Base-by-base conservation (phyloP, 768 basidiomycete species). In the Lactifluus volemus region DNA sequence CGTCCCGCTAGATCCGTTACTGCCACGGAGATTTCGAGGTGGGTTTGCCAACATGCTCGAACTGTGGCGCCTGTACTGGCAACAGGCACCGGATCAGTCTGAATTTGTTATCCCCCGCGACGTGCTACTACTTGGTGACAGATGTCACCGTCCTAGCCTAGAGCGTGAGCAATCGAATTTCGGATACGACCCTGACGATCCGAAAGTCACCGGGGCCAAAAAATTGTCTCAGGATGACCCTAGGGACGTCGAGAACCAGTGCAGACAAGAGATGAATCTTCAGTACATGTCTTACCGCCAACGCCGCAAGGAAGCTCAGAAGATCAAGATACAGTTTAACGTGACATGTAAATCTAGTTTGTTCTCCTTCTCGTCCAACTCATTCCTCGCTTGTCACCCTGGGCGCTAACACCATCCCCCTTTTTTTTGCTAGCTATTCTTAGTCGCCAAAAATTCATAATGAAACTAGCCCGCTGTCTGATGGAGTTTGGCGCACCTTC, bases 401-500 rank as follows among this genome's bases (percentile, higher is more conserved):
- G 11, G 49, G 42, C 34, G n/a, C 60, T 55, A 44, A 53, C 25
- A 25, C n/a, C n/a, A n/a, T n/a, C 12, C 36, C 30, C 25, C 60
- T 14, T 36, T 34, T 9, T 21, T 12, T 49, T 58, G 53, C 70
- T 72, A 85, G 93, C 89, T 14, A 84, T 93, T 70, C 73, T 88
- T 48, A 81, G 86, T 62, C 81, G 95, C 58, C 92, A 95, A 65
- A 83, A 84, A 58, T 98, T 96, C 73, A 74, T 97, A 38, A 80
- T 93, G 70, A 91, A 84, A 69, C 81, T 97, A 30, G 91, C 92
- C 15, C 82, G 86, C 62, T 85, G 90, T 17, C 77, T 97, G 44
- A 94, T 98, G 89, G 85, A 85, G 12, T 95, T 90, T 69, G 92
- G 93, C 5, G 91, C 93, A 17, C 92, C 93, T 0, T 92, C 91